phyloP scores from a whole-genome alignment of 2,329 filamentous ascomycete genomes.

The Coniella lustricola region DNA sequence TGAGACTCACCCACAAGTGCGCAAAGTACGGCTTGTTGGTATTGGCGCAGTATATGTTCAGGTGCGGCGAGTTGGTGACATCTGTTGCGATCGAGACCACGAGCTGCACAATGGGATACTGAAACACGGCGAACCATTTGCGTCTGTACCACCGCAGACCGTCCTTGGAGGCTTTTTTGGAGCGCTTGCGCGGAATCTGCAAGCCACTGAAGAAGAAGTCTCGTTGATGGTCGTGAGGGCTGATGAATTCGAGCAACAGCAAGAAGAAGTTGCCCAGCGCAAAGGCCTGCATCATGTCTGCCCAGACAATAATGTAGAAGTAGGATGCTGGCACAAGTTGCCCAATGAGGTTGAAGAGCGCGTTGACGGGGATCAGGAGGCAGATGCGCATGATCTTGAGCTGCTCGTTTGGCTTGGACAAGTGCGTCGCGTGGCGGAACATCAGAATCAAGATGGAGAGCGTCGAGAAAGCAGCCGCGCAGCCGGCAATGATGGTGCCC shows the following conservation, averaged over 20 bases:
- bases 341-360: conserved; percentile 31
- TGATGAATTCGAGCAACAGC: conserved; percentile 35
- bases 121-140: conserved; percentile 31
- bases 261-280: conserved; percentile 36
- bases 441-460: conserved; percentile 10
- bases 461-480: conserved; percentile 10
- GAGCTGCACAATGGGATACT: conserved; percentile 31
- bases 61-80: conserved; percentile 21
- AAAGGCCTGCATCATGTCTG: conserved; percentile 31
- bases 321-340: conserved; percentile 30
- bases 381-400: conserved; percentile 36
- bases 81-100: conserved; percentile 34
- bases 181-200: conserved; percentile 23
- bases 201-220: conserved; percentile 31
- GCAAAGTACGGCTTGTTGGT: conserved; percentile 23
- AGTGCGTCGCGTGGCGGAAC: conserved; percentile 19
- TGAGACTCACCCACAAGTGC: conserved; percentile 22
- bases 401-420: conserved; percentile 34
- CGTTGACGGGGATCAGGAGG: conserved; percentile 32
- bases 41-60: conserved; percentile 24
- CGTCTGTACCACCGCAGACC: conserved; percentile 28
- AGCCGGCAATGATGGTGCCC: conserved; percentile 8
- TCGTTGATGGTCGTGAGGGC: conserved; percentile 25
- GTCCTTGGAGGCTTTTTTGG: conserved; percentile 17
- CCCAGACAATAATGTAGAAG: conserved; percentile 32